Base-by-base conservation (phyloP, 2,329 filamentous ascomycete genomes). In the Acrocalymma vagum region DNA sequence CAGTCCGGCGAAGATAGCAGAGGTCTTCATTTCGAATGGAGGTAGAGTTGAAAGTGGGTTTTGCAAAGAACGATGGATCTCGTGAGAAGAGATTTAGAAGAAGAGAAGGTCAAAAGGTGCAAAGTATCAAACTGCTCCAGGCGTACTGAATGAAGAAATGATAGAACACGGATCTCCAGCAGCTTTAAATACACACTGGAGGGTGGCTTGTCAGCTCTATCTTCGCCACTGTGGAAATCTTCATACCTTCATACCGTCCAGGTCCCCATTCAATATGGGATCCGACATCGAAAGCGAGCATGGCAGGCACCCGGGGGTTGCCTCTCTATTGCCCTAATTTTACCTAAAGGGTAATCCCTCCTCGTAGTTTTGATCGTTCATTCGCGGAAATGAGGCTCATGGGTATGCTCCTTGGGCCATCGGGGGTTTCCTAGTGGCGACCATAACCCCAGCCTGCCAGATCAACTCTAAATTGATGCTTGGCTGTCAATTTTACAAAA, bases 1-100 rank as follows among this genome's bases (percentile, higher is more conserved):
- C 22, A 56, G 41, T 35, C 45, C 42, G 34, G 45, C 39, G 33
- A 55, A 20, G 14, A 48, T 26, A 34, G 29, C 33, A 24, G 45
- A 40, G 18, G 44, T 38, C 39, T 52, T 55, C 55, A 59, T 59
- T 32, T 17, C 50, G 29, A 36, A 21, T 18, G 9, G 9, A 13
- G 14, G 11, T 25, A 21, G 26, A 21, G 5, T 6, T 10, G 22
- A 23, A 25, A 45, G 17, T 34, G 31, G 34, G 28, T 30, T 29
- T 33, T 15, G 9, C 15, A 32, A 13, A 33, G 8, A 34, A 45
- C 25, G 35, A 39, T 14, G n/a, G 15, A 9, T 9, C 21, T 17
- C 26, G 18, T 20, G 31, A 25, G 29, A 16, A 36, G 22, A 24
- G 14, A 20, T 26, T 13, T 23, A 13, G 30, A 37, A 29, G 28